Evolutionary conservation across 805 yeast species (phyloP), one percentile per base, ranked within the genome.

Genomic region (Candida nemodendra): DNA sequence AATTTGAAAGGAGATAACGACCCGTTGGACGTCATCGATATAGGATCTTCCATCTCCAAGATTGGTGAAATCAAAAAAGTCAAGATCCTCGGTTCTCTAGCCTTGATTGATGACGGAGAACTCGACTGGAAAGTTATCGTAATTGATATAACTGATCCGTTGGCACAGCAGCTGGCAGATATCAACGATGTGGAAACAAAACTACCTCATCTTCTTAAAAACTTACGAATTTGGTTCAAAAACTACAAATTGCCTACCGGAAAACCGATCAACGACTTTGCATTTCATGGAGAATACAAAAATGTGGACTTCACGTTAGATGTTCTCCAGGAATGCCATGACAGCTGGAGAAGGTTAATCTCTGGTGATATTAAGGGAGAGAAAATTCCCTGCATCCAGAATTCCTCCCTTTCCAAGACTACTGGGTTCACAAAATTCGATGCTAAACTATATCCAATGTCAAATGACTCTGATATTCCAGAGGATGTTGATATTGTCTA

Each of bases 1-100:
- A 47, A 50, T 17, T 61, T 74, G 24, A 64, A 65, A 44, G 99
- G 99, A 44, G 99, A 91, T 66, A 86, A 88, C 57, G 99, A 91
- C 64, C 99, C 99, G 3, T 68, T 91, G 45, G 99, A 91, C 57
- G 90, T 90, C 31, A 81, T 96, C 57, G 99, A 91, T 56, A 87
- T 91, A 42, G 95, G 96, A 15, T 68, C 75, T 30, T 48, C 57
- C 8, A 54, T 68, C 32, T 54, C 61, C 62, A 32, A 59, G 18
- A 65, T 71, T 23, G 82, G 82, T 38, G 70, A 71, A 46, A 67
- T 84, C 34, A 76, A 72, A 56, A 76, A 68, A 51, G 87, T 77
- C 30, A 82, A 84, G 62, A 73, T 84, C 5, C 68, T 85, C 41
- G 93, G 93, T 37, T 81, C 84, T 29, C 65, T 85, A 66, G 93